Base-by-base conservation (phyloP, 2,329 filamentous ascomycete species). In the Pseudogymnoascus sp. region DNA sequence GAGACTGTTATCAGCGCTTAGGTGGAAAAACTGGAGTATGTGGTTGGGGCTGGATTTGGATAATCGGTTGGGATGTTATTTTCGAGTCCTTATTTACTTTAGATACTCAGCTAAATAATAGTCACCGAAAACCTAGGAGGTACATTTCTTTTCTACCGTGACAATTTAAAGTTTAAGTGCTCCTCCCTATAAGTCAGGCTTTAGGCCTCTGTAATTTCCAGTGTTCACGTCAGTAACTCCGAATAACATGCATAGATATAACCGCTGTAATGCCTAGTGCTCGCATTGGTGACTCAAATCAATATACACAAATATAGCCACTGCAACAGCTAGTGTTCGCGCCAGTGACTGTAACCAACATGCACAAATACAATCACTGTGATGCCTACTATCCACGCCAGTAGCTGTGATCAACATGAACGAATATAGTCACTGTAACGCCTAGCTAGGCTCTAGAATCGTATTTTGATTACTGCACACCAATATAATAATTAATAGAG, bases 1-100 rank as follows among this genome's bases (percentile, higher is more conserved):
- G 82, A 85, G 65, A 71, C 67, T 6, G 76, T 79, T 59, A 63
- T 74, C 61, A 65, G 65, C 64, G 67, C 42, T 38, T 63, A 65
- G 21, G 42, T 31, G 33, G 33, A 19, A 19, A 31, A 9, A 10
- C n/a, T 31, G 26, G 26, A 19, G 7, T 11, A 56, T 31, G 46
- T 13, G 10, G 1, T 5, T 13, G 46, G 46, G 46, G n/a, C n/a
- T 31, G 26, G 46, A 19, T 19, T 56, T 31, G 26, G 26, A 26
- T 31, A 31, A 31, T 19, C 9, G 26, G 26, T 13, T 17, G 46
- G 46, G 26, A 56, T 56, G n/a, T 31, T 31, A 56, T 56, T 56
- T 31, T 56, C 19, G 17, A 56, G 46, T 19, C 26, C 46, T 11
- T 31, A 33, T 31, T 56, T 56, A 56, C 15, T 31, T 56, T 56